A percentile compares a stretch with the other conserved stretches of the same genome.
phyloP scores from a whole-genome alignment of 2,329 filamentous ascomycete species.

The Fusarium fujikuroi region DNA sequence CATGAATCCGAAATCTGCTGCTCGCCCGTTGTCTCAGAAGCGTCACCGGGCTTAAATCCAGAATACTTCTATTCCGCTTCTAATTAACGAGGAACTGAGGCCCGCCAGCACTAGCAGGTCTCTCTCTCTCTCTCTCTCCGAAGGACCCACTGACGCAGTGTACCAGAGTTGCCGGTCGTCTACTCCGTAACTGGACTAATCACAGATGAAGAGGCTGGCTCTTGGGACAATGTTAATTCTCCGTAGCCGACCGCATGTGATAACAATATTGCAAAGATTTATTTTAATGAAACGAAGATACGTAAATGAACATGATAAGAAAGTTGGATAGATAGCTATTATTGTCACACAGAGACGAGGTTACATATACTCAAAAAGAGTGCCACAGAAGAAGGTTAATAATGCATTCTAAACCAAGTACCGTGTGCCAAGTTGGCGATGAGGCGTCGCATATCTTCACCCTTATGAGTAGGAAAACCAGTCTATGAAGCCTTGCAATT shows the following conservation, averaged over 20 bases:
- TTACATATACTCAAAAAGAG: not conserved
- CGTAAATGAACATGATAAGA: not conserved
- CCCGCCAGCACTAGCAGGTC: not conserved
- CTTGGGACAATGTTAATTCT: not conserved
- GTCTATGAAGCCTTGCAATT: not conserved
- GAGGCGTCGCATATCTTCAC: not conserved
- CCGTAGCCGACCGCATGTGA: not conserved
- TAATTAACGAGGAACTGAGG: not conserved
- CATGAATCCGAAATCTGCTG: not conserved
- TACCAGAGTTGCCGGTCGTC: not conserved
- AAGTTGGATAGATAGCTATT: not conserved
- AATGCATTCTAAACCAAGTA: not conserved
- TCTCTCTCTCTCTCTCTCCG: not conserved
- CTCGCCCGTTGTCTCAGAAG: not conserved
- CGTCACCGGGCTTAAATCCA: not conserved
- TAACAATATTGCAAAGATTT: not conserved
- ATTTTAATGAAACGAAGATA: not conserved
- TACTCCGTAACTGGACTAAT: not conserved
- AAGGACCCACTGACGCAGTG: not conserved
- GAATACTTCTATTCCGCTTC: not conserved
- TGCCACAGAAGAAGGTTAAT: not conserved
- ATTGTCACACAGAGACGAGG: not conserved
- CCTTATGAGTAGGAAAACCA: not conserved
- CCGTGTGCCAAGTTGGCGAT: not conserved
- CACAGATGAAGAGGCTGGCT: not conserved